Percentiles rank a stretch among this genome's conserved stretches.
Evolutionary conservation across 257 asterid species (phyloP).

Genomic region (Pogostemon cablin): DNA sequence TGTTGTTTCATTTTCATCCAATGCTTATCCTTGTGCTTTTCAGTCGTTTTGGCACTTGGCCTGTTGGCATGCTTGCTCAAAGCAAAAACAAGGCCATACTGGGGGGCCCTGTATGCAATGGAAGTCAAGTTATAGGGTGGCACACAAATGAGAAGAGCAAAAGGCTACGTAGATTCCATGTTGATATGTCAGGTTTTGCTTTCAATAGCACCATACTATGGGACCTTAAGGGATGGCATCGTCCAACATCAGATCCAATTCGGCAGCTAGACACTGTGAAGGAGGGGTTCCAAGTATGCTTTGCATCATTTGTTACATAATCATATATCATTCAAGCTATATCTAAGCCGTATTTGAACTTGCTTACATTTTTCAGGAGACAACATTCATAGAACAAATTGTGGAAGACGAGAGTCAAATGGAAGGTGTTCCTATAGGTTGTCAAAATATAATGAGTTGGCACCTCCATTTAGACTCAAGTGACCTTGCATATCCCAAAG

Average conservation of each 20-base stretch:
- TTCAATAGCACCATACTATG: constrained; percentile 92
- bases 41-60: constrained; percentile 99
- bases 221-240: constrained; percentile 87
- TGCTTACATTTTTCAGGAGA: constrained; percentile 64
- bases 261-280: constrained; percentile 83
- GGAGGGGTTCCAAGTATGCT: constrained; percentile 87
- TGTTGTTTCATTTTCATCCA: constrained; percentile 23
- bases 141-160: constrained; percentile 95
- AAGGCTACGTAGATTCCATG: constrained; percentile 86
- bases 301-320: constrained; percentile 13
- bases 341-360: constrained; percentile 25
- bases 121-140: constrained; percentile 94
- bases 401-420: constrained; percentile 95
- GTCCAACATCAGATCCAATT: constrained; percentile 71
- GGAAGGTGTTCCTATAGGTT: constrained; percentile 82
- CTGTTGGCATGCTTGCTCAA: constrained; percentile 88
- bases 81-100: constrained; percentile 77
- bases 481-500: constrained; percentile 57
- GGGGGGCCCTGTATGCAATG: constrained; percentile 95
- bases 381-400: constrained; percentile 84
- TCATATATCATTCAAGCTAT: background rate
- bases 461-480: constrained; percentile 81
- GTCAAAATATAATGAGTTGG: constrained; percentile 68
- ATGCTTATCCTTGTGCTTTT: constrained; percentile 23
- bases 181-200: constrained; percentile 99